Base-by-base conservation (phyloP, 2,329 filamentous ascomycete species). In the Polychaeton citri region DNA sequence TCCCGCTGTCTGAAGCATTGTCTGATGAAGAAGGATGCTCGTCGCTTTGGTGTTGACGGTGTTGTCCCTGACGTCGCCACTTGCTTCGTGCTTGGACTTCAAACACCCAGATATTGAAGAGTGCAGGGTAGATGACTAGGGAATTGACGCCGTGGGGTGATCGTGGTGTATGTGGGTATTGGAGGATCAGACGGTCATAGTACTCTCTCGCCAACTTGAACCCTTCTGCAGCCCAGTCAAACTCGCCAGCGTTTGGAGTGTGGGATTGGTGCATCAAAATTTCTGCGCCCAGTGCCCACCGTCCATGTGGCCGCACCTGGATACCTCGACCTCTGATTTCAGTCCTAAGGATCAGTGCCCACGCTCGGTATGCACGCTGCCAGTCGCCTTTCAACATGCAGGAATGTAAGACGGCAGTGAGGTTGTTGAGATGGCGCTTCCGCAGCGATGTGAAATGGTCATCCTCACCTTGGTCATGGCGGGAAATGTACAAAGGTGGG, bases 201-300 rank as follows among this genome's bases (percentile, higher is more conserved):
- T 88, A 94, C 3, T 71, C 62, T 41, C 68, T 71, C 8, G 72
- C 76, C 33, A 66, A 62, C 38, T 68, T 63, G 42, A 80, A 72
- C 2, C 72, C 74, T 20, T 39, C 32, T 15, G 32, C 19, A 19
- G 32, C 21, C n/a, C 31, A 30, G 15, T 30, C 13, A 13, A 20
- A 19, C n/a, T 39, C 13, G 26, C 34, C 19, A 34, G 28, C 34
- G 20, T 28, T 34, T 32, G 35, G 32, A 10, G 19, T 32, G 15
- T 15, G 13, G 36, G 19, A 33, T 33, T 7, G 36, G 21, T 30
- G 35, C 61, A 93, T 75, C 38, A 94, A 61, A 15, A 95, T 73
- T 59, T 94, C 87, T 2, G 83, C 84, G 1, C 84, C 86, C 31
- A 94, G 70, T 10, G 79, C 79, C 88, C 87, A 95, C 44, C 81